Evolutionary conservation across 352 stramenopile species (phyloP), one percentile per base, ranked within the genome.

Genomic region (Pythium brachiatum): DNA sequence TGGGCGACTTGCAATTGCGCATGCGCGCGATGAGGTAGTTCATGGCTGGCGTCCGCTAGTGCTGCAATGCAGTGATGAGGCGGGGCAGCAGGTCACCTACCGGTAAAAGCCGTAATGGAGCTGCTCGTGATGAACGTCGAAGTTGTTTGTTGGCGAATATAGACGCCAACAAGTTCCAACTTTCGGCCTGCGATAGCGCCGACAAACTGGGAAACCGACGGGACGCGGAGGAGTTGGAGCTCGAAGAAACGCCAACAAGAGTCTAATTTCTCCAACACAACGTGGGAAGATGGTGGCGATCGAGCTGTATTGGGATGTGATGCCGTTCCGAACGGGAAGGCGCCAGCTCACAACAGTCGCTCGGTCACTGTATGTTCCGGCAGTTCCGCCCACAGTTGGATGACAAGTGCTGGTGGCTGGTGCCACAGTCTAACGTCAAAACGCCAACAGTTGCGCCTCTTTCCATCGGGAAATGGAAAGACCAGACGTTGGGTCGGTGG

Each of bases 21-120:
- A 93, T 90, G 59, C 81, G 80, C n/a, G 81, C 65, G 58, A 93
- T 57, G 6, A 93, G 61, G 57, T 89, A 90, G 25, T 91, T 48
- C 41, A 48, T 48, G 41, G 41, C 41, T 27, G 29, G 29, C 9
- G 29, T 27, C 41, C 11, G 11, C 8, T 20, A 21, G 20, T 27
- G 41, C 20, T 2, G 38, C n/a, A n/a, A n/a, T n/a, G n/a, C n/a
- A n/a, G 38, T 44, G n/a, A 46, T 25, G 39, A 21, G 39, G 39
- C 39, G 39, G 2, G 34, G 34, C 31, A 15, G 38, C 16, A 23
- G 38, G 38, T 44, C 38, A 21, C n/a, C 29, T 18, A 21, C 21
- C 20, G 41, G 38, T n/a, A 21, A n/a, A 48, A 48, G 41, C 9
- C 15, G 18, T 48, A 48, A 7, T 48, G 41, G 29, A 34, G 41